These are phyloP conservation scores for Cornus kousa DNA, from an alignment of 148 eudicot species.

Conservation along the genomic window DNA sequence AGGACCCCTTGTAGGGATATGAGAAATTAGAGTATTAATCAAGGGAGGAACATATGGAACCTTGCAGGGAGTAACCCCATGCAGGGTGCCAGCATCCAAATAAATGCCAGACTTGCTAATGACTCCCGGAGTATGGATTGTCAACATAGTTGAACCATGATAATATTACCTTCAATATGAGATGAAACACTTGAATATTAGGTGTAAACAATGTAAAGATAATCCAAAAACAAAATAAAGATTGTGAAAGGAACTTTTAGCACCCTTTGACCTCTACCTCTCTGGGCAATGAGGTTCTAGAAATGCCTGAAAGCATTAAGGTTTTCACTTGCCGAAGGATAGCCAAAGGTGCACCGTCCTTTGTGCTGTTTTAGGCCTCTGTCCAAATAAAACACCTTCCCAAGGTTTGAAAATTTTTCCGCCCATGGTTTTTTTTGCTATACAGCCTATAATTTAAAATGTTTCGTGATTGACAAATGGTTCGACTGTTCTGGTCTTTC, in stretches of 20 bases:
- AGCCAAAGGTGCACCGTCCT: not conserved
- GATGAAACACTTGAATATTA: not conserved
- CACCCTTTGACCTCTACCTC: not conserved
- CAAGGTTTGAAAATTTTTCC: not conserved
- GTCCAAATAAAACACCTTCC: not conserved
- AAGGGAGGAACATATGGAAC: conserved; percentile 28
- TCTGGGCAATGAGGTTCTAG: not conserved
- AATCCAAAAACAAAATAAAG: not conserved
- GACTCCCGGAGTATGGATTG: conserved; percentile 36
- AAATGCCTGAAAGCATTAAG: not conserved
- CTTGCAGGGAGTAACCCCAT: conserved; percentile 38
- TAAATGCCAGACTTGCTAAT: conserved; percentile 34
- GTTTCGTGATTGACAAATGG: not conserved
- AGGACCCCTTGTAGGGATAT: conserved; percentile 27
- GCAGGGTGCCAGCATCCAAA: conserved; percentile 30
- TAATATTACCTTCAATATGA: conserved; percentile 25
- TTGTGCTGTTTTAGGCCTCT: not conserved
- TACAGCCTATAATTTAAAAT: too few relatives aligned
- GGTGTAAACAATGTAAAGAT: not conserved
- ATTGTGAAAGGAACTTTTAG: not conserved
- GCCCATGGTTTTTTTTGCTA: too few relatives aligned
- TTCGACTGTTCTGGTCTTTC: not conserved
- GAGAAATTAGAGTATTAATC: conserved; percentile 23
- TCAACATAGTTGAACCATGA: conserved; percentile 78
- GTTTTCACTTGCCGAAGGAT: not conserved